Evolutionary conservation across 2,329 filamentous ascomycete genomes (phyloP).

Genomic region (Stachybotrys echinatus): DNA sequence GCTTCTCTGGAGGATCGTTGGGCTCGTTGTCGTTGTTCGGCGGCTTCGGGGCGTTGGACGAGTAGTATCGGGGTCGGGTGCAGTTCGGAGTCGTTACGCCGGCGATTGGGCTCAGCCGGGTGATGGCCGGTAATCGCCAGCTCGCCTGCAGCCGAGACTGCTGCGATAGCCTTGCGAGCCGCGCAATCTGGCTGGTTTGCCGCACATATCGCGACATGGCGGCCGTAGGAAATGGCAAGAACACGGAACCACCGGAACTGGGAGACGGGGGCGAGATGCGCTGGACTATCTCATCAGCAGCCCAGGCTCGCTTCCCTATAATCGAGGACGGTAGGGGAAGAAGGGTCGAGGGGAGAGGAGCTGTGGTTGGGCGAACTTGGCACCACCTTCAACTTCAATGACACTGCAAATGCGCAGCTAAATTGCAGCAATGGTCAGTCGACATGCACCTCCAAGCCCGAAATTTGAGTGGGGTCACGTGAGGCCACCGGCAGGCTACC

Average conservation of each 20-base stretch:
- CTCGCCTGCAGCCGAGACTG: conserved; percentile 45
- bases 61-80: conserved; percentile 27
- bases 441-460: conserved; percentile 12
- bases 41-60: conserved; percentile 25
- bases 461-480: conserved; percentile 26
- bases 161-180: conserved; percentile 52
- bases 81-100: conserved; percentile 15
- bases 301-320: conserved; percentile 5
- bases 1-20: conserved; percentile 5
- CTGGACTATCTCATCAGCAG: conserved; percentile 27
- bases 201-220: conserved; percentile 63
- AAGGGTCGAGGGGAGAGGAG: neutral
- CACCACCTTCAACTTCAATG: neutral
- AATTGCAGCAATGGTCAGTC: neutral
- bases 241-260: conserved; percentile 28
- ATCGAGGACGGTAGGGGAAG: neutral
- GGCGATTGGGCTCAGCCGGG: conserved; percentile 20
- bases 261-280: conserved; percentile 12
- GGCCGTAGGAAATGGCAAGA: conserved; percentile 21
- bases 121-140: conserved; percentile 25
- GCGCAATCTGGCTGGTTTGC: conserved; percentile 61
- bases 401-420: neutral
- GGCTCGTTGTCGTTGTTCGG: conserved; percentile 11
- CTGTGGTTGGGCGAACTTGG: neutral
- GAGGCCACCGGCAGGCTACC: conserved; percentile 4